Percentiles rank a stretch among this genome's conserved stretches.
These are phyloP conservation scores for Schwanniomyces sp. DNA, from an alignment of 805 yeast species.

Conservation along the genomic window DNA sequence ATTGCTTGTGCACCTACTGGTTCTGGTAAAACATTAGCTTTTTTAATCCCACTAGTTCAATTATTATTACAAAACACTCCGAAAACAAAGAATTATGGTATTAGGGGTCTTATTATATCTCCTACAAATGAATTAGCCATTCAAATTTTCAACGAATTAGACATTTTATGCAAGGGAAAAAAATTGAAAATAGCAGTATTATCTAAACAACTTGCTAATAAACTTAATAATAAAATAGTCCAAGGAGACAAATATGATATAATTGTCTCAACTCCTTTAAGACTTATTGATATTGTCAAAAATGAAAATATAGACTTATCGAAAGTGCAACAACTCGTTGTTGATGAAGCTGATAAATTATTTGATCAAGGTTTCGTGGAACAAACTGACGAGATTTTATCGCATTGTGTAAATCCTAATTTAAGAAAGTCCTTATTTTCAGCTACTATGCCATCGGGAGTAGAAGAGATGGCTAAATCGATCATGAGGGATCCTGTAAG, in stretches of 20 bases:
- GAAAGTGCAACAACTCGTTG: slow-evolving; percentile 69
- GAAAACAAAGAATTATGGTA: slow-evolving; percentile 43
- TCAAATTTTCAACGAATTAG: slow-evolving; percentile 75
- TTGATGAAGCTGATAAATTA: slow-evolving; percentile 95
- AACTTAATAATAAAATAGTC: slow-evolving; percentile 61
- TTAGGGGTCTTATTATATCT: slow-evolving; percentile 77
- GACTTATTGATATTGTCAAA: slow-evolving; percentile 78
- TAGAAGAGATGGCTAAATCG: slow-evolving; percentile 81
- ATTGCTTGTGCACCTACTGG: slow-evolving; percentile 98
- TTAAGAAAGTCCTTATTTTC: slow-evolving; percentile 81
- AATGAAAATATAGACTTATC: slow-evolving; percentile 59
- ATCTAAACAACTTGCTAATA: slow-evolving; percentile 69
- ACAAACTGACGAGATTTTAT: slow-evolving; percentile 84
- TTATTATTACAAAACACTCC: slow-evolving; percentile 22
- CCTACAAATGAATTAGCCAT: slow-evolving; percentile 94
- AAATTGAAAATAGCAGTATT: slow-evolving; percentile 62
- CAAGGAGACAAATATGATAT: slow-evolving; percentile 70
- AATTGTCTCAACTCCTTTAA: slow-evolving; percentile 81
- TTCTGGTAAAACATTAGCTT: slow-evolving; percentile 95
- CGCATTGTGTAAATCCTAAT: slow-evolving; percentile 50
- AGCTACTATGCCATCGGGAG: slow-evolving; percentile 93
- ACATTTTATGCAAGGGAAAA: slow-evolving; percentile 55
- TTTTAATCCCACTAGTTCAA: slow-evolving; percentile 78
- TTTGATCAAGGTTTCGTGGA: slow-evolving; percentile 84
- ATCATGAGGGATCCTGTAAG: slow-evolving; percentile 87